These are phyloP conservation scores for Thalassiosira ordinaria DNA, from an alignment of 352 stramenopile species.

Conservation along the genomic window DNA sequence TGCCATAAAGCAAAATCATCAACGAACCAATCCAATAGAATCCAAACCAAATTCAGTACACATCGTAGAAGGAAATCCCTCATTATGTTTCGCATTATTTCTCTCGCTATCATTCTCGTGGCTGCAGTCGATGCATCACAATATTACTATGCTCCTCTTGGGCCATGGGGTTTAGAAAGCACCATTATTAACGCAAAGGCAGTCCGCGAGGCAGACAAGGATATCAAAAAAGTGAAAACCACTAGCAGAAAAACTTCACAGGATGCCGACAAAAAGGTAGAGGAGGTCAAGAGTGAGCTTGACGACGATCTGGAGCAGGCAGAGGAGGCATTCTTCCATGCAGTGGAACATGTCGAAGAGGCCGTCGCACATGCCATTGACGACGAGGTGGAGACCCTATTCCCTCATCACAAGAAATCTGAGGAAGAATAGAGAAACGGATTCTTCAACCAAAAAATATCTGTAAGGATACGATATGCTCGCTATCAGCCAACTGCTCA, in stretches of 20 bases:
- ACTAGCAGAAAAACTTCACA: conserved; percentile 9
- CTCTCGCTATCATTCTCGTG: conserved; percentile 26
- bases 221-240: conserved; percentile 37
- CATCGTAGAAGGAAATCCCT: background rate
- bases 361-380: conserved; percentile 47
- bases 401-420: conserved; percentile 51
- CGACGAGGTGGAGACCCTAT: conserved; percentile 59
- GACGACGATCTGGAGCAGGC: conserved; percentile 43
- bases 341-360: conserved; percentile 44
- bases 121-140: conserved; percentile 12
- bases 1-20: too few relatives aligned
- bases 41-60: too few relatives aligned
- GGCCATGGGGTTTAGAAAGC: conserved; percentile 47
- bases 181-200: conserved; percentile 31
- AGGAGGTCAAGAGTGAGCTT: conserved; percentile 41
- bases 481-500: too few relatives aligned
- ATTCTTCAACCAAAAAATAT: too few relatives aligned
- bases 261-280: background rate
- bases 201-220: background rate
- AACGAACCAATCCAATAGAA: too few relatives aligned
- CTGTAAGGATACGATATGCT: too few relatives aligned
- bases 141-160: conserved; percentile 46
- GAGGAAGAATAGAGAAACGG: conserved; percentile 19
- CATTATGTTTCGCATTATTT: conserved; percentile 36
- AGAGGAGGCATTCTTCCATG: conserved; percentile 51